Evolutionary conservation across 345 rosid genomes (phyloP), one percentile per base, ranked within the genome.

Genomic region (Rhizophora mangle): DNA sequence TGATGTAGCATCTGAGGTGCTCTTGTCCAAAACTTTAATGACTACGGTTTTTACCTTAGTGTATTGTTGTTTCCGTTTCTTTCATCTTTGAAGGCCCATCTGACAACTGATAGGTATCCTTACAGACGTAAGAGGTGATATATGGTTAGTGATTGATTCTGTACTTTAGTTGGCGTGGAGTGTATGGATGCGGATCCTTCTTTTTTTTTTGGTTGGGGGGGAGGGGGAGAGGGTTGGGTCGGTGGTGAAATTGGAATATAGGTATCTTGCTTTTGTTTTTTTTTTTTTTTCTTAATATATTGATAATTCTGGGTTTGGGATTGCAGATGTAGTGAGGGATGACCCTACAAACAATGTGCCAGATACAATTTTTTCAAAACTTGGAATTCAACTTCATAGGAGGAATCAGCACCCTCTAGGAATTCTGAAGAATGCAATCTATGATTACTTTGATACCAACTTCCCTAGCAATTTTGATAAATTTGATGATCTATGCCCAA

Each of bases 291-390:
- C 24, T 24, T 24, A 24, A 24, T 24, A 5, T 55, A 6, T 62
- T 62, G 26, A 26, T 43, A 22, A 9, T 34, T 64, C 63, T 63
- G 46, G 66, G 60, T 10, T 81, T 73, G 59, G 63, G 65, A 9
- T 43, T 84, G 77, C 79, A 92, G 99, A 95, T 83, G 88, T 95
- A 46, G 89, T 95, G 74, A 85, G 85, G 82, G 92, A 95, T 81
- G 99, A 90, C 65, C 96, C 97, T 20, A 86, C 94, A 13, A 95
- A 95, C 86, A 95, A 95, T 80, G 91, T 95, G 58, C 96, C 97
- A 9, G 96, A 95, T 74, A 72, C 96, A 0, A 90, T 92, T 36
- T 95, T 90, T 72, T 72, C 96, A 1, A 95, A 95, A 65, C 83
- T 95, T 13, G 99, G 98, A 46, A 69, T 88, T 87, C 96, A 95